Conservation (phyloP, 1,284 basidiomycete genomes). For the Austroboletus novae-zelandiae region DNA sequence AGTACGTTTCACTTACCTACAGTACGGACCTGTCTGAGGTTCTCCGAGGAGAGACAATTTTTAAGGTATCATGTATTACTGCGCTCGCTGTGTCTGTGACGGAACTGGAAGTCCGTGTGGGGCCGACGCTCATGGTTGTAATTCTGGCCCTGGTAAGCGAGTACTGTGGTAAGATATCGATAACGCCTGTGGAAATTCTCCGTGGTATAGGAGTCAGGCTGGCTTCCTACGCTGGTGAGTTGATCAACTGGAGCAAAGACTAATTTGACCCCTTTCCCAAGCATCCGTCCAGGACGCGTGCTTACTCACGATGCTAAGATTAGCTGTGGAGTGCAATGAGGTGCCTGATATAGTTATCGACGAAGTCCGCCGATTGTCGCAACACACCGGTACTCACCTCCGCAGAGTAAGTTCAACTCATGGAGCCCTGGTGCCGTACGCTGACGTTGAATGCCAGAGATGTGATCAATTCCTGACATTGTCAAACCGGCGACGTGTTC, state of each 20-base stretch:
- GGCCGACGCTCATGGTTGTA: slow-evolving; percentile 64
- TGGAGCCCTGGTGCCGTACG: not conserved
- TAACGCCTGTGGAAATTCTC: slow-evolving; percentile 51
- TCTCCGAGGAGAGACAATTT: slow-evolving; percentile 40
- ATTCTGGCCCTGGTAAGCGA: slow-evolving; percentile 62
- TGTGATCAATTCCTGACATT: slow-evolving; percentile 62
- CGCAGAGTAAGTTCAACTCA: slow-evolving; percentile 43
- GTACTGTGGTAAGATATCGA: slow-evolving; percentile 48
- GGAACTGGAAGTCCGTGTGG: slow-evolving; percentile 41
- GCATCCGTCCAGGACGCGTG: slow-evolving; percentile 69
- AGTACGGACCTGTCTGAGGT: slow-evolving; percentile 13
- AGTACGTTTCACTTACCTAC: slow-evolving; percentile 37
- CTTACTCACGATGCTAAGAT: slow-evolving; percentile 63
- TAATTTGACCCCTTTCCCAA: slow-evolving; percentile 27
- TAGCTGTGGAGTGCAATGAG: slow-evolving; percentile 56
- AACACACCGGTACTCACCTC: slow-evolving; percentile 50
- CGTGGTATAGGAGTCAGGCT: slow-evolving; percentile 50
- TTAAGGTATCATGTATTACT: slow-evolving; percentile 49
- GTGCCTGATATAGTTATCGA: slow-evolving; percentile 45
- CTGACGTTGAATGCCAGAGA: slow-evolving; percentile 43
- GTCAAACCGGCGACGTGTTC: slow-evolving; percentile 39
- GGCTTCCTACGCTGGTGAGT: slow-evolving; percentile 47
- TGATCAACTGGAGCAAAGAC: not conserved
- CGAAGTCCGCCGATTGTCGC: slow-evolving; percentile 42
- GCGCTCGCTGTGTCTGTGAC: slow-evolving; percentile 49